A percentile compares a stretch with the other conserved stretches of the same genome.
These are phyloP conservation scores for Polysphondylium violaceum DNA, from an alignment of 78 protist species.

Conservation along the genomic window DNA sequence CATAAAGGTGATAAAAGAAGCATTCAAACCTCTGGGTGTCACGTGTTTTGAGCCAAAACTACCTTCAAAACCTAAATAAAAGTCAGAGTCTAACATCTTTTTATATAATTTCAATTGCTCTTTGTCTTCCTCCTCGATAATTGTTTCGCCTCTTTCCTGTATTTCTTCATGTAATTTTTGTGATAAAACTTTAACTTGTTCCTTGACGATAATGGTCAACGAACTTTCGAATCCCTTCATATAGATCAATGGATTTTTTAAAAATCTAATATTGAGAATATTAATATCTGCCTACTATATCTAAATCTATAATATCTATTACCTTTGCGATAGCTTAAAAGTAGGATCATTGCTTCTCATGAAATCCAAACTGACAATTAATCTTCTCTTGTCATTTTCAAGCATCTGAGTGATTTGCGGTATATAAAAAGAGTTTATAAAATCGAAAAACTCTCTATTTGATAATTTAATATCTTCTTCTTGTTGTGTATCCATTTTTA, in stretches of 20 bases:
- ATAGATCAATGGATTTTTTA: conserved; percentile 7
- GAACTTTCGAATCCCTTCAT: conserved; percentile 1
- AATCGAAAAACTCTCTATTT: background rate
- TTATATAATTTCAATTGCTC: background rate
- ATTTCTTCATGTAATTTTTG: background rate
- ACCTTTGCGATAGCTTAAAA: too few relatives aligned
- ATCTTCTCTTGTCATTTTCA: too few relatives aligned
- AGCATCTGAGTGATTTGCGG: too few relatives aligned
- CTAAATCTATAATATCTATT: background rate
- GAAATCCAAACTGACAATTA: too few relatives aligned
- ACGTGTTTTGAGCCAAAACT: conserved; percentile 92
- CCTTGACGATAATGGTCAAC: background rate
- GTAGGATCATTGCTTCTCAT: too few relatives aligned
- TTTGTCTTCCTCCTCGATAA: conserved; percentile 14
- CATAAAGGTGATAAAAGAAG: conserved; percentile 84
- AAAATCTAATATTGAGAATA: background rate
- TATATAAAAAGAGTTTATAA: background rate
- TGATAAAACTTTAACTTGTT: background rate
- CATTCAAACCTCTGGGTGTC: conserved; percentile 95
- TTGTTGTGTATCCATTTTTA: too few relatives aligned
- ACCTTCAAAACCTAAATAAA: conserved; percentile 94
- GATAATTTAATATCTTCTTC: background rate
- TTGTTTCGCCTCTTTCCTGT: background rate
- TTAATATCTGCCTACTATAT: background rate
- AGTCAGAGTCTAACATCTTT: background rate